A percentile compares a stretch with the other conserved stretches of the same genome.
Conservation (phyloP, 148 eudicot genomes). For the Arctostaphylos glauca region DNA sequence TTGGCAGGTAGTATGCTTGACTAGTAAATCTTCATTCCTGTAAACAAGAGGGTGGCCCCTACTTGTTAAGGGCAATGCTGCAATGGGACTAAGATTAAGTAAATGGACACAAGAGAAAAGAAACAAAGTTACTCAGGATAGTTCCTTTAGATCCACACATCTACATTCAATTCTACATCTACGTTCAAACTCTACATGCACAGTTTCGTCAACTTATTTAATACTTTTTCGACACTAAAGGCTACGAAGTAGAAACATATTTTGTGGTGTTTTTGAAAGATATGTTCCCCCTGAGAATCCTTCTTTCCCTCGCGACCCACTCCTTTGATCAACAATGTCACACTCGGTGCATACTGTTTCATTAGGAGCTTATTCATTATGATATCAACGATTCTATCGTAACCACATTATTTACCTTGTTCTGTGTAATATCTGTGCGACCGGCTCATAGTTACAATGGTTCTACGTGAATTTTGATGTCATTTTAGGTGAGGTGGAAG, state of each 20-base stretch:
- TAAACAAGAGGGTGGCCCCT: background rate
- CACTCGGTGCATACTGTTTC: background rate
- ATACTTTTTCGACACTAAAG: background rate
- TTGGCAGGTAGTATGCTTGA: slow-evolving; percentile 29
- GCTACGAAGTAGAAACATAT: background rate
- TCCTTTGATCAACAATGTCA: background rate
- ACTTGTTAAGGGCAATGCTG: background rate
- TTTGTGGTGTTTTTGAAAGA: background rate
- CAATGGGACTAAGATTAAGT: background rate
- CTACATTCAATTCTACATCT: background rate
- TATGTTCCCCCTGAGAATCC: background rate
- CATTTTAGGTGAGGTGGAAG: slow-evolving; percentile 28
- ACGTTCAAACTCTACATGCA: background rate
- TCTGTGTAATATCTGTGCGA: background rate
- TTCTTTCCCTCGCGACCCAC: background rate
- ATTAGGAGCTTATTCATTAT: background rate
- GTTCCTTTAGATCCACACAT: background rate
- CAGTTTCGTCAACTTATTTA: background rate
- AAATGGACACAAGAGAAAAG: background rate
- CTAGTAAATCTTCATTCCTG: background rate
- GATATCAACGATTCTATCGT: background rate
- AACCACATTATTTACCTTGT: background rate
- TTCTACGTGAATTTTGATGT: background rate
- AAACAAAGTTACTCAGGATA: background rate
- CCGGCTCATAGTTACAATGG: background rate